These are phyloP conservation scores for Raddia guianensis DNA, from an alignment of 176 grass and related monocot genomes.

Conservation along the genomic window DNA sequence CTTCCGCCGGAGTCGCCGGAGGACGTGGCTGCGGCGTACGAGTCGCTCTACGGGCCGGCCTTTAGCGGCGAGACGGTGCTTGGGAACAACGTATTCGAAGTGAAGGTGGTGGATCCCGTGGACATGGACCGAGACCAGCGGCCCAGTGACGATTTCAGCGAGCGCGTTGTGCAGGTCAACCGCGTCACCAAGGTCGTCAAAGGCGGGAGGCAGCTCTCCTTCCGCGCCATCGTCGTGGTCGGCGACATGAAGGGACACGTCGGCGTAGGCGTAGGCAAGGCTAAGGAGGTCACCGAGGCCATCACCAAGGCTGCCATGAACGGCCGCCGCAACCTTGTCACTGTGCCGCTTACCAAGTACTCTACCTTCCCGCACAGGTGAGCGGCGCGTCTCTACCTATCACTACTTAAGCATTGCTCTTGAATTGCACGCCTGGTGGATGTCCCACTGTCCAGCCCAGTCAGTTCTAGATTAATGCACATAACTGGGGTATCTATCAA, in stretches of 20 bases:
- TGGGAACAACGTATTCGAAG: conserved; percentile 68
- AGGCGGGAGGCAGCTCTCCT: conserved; percentile 84
- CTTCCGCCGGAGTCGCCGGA: conserved; percentile 71
- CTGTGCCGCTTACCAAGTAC: conserved; percentile 87
- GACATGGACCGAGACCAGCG: conserved; percentile 66
- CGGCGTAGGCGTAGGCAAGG: conserved; percentile 85
- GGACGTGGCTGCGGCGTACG: conserved; percentile 59
- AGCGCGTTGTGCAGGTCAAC: conserved; percentile 79
- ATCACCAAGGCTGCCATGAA: conserved; percentile 79
- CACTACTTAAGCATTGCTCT: conserved; percentile 19
- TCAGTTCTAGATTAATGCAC: not conserved
- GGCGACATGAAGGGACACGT: conserved; percentile 88
- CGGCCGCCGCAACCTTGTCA: conserved; percentile 74
- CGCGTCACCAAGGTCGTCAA: conserved; percentile 92
- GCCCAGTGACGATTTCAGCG: conserved; percentile 79
- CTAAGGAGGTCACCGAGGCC: conserved; percentile 76
- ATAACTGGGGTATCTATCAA: not conserved
- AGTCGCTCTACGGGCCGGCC: conserved; percentile 78
- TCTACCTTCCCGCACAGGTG: conserved; percentile 93
- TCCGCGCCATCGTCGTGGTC: conserved; percentile 71
- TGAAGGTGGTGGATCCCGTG: conserved; percentile 61
- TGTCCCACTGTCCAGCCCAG: not conserved
- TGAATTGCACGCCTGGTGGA: not conserved
- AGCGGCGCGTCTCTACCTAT: not conserved
- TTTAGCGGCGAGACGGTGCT: conserved; percentile 75